Conservation (phyloP, 176 grass and related monocot genomes). For the Oryza meyeriana region DNA sequence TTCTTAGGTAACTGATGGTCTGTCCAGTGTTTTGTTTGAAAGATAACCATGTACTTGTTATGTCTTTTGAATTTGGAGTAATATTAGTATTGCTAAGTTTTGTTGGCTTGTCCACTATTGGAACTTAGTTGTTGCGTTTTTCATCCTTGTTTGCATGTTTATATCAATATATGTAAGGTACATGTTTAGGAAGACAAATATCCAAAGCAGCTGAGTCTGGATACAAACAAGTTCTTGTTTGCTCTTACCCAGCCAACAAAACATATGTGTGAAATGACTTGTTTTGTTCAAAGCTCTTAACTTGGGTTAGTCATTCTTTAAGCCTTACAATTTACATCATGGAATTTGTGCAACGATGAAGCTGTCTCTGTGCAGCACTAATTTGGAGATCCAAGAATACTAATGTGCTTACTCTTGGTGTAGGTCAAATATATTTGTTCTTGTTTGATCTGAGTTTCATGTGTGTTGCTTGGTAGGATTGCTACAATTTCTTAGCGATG, state of each 20-base stretch:
- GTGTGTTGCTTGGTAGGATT: constrained; percentile 6
- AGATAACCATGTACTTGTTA: not conserved
- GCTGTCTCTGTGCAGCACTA: not conserved
- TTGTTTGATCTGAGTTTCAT: constrained; percentile 11
- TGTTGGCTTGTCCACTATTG: not conserved
- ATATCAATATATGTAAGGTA: not conserved
- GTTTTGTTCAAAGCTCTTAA: not conserved
- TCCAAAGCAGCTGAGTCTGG: not conserved
- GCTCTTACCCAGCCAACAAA: not conserved
- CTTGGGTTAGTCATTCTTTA: constrained; percentile 16
- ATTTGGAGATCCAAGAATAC: not conserved
- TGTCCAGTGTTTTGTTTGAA: constrained; percentile 1
- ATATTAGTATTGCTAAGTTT: not conserved
- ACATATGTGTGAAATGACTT: constrained; percentile 15
- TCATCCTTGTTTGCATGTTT: not conserved
- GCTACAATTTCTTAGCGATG: not conserved
- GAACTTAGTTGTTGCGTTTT: not conserved
- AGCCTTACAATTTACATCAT: constrained; percentile 12
- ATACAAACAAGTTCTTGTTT: constrained; percentile 5
- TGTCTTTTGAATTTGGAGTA: constrained; percentile 9
- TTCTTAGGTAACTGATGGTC: constrained; percentile 8
- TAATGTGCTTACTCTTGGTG: constrained; percentile 11
- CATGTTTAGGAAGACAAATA: not conserved
- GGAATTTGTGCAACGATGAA: not conserved
- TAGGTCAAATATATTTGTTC: constrained; percentile 9